These are phyloP conservation scores for Penicillium glabrum DNA, from an alignment of 2,329 filamentous ascomycete genomes.

Conservation along the genomic window DNA sequence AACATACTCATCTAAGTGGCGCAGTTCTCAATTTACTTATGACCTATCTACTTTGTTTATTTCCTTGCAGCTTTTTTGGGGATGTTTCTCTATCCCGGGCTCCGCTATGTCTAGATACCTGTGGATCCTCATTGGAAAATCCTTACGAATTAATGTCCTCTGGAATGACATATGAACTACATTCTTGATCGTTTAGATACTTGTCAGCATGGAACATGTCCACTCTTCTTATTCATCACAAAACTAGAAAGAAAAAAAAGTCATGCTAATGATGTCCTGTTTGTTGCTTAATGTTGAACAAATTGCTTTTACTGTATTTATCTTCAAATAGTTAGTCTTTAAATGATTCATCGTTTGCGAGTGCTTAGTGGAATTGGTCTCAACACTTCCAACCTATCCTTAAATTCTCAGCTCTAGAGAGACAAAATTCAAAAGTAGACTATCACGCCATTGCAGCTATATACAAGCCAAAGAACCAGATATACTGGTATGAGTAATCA, in stretches of 20 bases:
- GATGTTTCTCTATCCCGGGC: not conserved
- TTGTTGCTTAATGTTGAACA: not conserved
- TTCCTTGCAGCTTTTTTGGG: not conserved
- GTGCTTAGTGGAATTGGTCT: not conserved
- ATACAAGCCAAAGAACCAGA: not conserved
- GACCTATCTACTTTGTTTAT: not conserved
- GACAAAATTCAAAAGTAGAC: not conserved
- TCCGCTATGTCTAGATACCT: conserved; percentile 9
- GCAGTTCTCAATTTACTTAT: conserved; percentile 5
- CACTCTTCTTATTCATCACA: not conserved
- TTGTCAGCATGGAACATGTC: not conserved
- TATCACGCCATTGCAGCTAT: not conserved
- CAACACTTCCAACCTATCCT: not conserved
- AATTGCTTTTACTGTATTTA: not conserved
- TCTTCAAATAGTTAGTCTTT: not conserved
- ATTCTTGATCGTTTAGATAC: not conserved
- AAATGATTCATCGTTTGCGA: not conserved
- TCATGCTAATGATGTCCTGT: not conserved
- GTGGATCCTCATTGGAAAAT: not conserved
- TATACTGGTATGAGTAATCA: not conserved
- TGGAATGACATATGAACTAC: not conserved
- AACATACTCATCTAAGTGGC: conserved; percentile 16
- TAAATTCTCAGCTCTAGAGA: not conserved
- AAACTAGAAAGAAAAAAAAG: not conserved
- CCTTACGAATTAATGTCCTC: conserved; percentile 5